phyloP scores from a whole-genome alignment of 331 rosid genomes.

The Rosa hybrid region DNA sequence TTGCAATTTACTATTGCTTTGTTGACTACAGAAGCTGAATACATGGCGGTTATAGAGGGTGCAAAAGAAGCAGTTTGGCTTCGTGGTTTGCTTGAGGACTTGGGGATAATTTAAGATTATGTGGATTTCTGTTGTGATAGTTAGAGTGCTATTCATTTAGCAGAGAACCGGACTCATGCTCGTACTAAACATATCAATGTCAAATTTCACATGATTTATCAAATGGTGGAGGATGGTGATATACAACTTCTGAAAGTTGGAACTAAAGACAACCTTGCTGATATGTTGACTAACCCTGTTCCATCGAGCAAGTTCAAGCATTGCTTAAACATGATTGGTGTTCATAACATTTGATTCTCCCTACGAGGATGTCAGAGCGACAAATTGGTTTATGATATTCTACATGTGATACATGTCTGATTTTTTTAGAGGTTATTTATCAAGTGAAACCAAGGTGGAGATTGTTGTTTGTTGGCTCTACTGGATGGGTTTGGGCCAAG shows the following conservation, averaged over 20 bases:
- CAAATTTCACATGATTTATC: too few species aligned
- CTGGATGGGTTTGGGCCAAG: too few species aligned
- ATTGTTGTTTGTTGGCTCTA: too few species aligned
- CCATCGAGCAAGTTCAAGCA: neutral
- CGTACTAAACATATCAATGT: neutral
- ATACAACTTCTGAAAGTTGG: neutral
- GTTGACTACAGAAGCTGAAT: neutral
- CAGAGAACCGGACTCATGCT: neutral
- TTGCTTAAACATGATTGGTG: neutral
- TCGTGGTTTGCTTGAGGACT: neutral
- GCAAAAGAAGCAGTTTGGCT: neutral
- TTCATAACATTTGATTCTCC: neutral
- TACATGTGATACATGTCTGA: too few species aligned
- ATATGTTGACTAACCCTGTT: neutral
- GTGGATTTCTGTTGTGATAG: constrained; percentile 4
- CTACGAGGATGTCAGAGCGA: too few species aligned
- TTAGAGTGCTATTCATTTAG: neutral
- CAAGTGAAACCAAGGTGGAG: too few species aligned
- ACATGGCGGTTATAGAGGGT: neutral
- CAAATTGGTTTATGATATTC: too few species aligned
- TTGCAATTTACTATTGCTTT: neutral
- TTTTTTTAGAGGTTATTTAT: too few species aligned
- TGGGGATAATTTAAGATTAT: neutral
- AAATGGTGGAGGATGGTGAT: neutral
- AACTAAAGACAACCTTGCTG: neutral